A percentile compares a stretch with the other conserved stretches of the same genome.
These are phyloP conservation scores for Phylloporus arenicola DNA, from an alignment of 768 basidiomycete species.

Conservation along the genomic window DNA sequence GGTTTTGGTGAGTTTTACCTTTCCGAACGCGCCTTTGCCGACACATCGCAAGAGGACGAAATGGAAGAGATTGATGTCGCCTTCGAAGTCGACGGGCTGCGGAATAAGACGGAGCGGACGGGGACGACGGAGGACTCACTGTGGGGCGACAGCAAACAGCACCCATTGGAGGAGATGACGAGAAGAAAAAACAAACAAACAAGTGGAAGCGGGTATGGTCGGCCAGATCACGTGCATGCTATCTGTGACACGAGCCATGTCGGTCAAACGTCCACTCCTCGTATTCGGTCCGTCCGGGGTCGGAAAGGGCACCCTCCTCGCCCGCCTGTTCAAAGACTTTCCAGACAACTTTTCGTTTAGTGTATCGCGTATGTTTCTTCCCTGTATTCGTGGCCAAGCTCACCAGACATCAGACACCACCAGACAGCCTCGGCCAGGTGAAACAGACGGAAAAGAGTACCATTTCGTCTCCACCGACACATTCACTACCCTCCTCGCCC, in stretches of 20 bases:
- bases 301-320: slow-evolving; percentile 88
- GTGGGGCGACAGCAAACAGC: slow-evolving; percentile 81
- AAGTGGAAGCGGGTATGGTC: not conserved
- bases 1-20: too few relatives aligned
- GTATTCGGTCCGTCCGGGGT: slow-evolving; percentile 91
- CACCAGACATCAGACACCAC: slow-evolving; percentile 73
- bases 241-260: slow-evolving; percentile 7
- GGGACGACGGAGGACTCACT: slow-evolving; percentile 36
- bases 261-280: slow-evolving; percentile 55
- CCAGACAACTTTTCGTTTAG: slow-evolving; percentile 89
- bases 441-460: slow-evolving; percentile 78
- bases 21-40: slow-evolving; percentile 98
- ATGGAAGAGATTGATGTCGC: slow-evolving; percentile 94
- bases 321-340: slow-evolving; percentile 70
- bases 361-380: slow-evolving; percentile 68
- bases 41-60: slow-evolving; percentile 92
- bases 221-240: slow-evolving; percentile 15
- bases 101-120: not conserved
- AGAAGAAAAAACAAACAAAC: slow-evolving; percentile 13
- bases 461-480: slow-evolving; percentile 71
- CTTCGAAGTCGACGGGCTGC: slow-evolving; percentile 92
- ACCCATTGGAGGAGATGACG: slow-evolving; percentile 44
- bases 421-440: slow-evolving; percentile 74
- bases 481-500: slow-evolving; percentile 64
- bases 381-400: not conserved